A percentile compares a stretch with the other conserved stretches of the same genome.
These are phyloP conservation scores for Roridomyces roridus DNA, from an alignment of 768 basidiomycete genomes.

Conservation along the genomic window DNA sequence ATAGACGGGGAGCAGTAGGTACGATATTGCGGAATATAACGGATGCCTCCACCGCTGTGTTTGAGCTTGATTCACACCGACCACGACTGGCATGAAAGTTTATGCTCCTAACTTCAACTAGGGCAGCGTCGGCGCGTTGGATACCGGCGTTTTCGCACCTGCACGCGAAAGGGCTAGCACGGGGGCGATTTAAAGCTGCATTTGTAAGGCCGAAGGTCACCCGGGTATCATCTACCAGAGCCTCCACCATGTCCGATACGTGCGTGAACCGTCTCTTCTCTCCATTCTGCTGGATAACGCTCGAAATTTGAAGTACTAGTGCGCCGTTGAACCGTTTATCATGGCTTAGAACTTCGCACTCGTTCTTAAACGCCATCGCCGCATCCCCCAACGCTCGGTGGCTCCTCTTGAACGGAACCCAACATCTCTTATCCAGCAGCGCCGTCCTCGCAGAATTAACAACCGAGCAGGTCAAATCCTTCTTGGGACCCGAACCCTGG, in stretches of 20 bases:
- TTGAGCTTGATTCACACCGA: no score
- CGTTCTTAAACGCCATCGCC: conserved; percentile 78
- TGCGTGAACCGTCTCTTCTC: background rate
- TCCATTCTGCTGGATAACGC: background rate
- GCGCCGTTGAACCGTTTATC: conserved; percentile 83
- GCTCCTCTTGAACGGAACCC: conserved; percentile 77
- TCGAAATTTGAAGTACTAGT: conserved; percentile 32
- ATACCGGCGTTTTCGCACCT: no score
- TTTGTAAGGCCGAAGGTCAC: conserved; percentile 13
- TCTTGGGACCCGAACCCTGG: conserved; percentile 72
- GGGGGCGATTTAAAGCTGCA: conserved; percentile 3
- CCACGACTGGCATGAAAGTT: no score
- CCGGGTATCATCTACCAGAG: background rate
- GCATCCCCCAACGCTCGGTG: conserved; percentile 68
- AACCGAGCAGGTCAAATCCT: conserved; percentile 63
- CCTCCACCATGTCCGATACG: conserved; percentile 8
- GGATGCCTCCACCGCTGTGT: no score
- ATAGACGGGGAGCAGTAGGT: no score
- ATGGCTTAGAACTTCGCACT: conserved; percentile 77
- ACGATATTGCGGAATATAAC: no score
- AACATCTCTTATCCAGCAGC: conserved; percentile 62
- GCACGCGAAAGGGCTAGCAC: no score
- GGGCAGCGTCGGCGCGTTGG: no score
- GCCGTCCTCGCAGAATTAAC: conserved; percentile 56
- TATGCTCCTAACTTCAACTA: no score